A percentile compares a stretch with the other conserved stretches of the same genome.
These are phyloP conservation scores for Podaxis pistillaris DNA, from an alignment of 768 basidiomycete genomes.

Conservation along the genomic window DNA sequence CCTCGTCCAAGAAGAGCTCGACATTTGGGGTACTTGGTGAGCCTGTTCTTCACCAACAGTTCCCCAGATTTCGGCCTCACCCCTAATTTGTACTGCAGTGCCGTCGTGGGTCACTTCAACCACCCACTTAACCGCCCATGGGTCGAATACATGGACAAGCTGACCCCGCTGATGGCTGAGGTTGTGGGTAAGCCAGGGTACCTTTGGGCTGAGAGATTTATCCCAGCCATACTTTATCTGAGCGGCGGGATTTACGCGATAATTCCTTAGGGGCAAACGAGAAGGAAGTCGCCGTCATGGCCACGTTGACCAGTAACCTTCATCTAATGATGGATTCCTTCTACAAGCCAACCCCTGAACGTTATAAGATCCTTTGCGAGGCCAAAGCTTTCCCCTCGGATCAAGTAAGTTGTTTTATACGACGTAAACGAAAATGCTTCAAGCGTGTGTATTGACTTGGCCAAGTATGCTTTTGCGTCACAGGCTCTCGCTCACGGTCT, in stretches of 20 bases:
- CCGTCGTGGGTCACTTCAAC: conserved; percentile 83
- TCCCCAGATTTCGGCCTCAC: conserved; percentile 10
- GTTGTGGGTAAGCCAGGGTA: conserved; percentile 65
- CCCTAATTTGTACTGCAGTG: conserved; percentile 43
- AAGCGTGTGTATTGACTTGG: conserved; percentile 16
- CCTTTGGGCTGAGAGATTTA: conserved; percentile 12
- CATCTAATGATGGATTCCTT: conserved; percentile 95
- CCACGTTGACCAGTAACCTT: conserved; percentile 91
- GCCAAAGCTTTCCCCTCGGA: conserved; percentile 95
- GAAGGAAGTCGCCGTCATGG: conserved; percentile 93
- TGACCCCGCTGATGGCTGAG: conserved; percentile 74
- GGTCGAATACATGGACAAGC: conserved; percentile 71
- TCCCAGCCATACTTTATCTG: conserved; percentile 6
- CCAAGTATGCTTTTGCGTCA: conserved; percentile 94
- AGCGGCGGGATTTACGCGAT: conserved; percentile 21
- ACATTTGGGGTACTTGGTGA: conserved; percentile 77
- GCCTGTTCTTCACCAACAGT: conserved; percentile 17
- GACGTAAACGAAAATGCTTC: conserved; percentile 16
- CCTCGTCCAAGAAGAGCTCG: conserved; percentile 79
- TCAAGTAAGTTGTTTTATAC: conserved; percentile 58
- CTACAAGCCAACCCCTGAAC: conserved; percentile 81
- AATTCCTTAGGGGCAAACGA: conserved; percentile 69
- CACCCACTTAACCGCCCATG: conserved; percentile 87
- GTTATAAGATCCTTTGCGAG: conserved; percentile 96
- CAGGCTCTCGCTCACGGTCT: conserved; percentile 81